A percentile compares a stretch with the other conserved stretches of the same genome.
These are phyloP conservation scores for Eragrostis tef DNA, from an alignment of 202 grass and related monocot species.

Conservation along the genomic window DNA sequence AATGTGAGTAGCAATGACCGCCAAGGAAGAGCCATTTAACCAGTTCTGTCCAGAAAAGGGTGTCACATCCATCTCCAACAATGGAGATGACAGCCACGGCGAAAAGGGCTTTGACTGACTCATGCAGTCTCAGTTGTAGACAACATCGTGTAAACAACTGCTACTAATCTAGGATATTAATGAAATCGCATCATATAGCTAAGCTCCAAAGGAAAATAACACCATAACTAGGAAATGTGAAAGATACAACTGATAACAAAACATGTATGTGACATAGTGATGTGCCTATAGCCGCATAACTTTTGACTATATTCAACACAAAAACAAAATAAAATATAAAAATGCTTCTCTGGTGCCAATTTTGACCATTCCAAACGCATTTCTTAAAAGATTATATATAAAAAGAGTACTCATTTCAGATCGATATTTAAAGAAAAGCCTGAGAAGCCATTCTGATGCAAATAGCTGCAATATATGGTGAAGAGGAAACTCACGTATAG, in stretches of 20 bases:
- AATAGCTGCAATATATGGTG: conserved; percentile 5
- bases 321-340: conserved; percentile 7
- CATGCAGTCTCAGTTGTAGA: background rate
- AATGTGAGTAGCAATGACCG: no score
- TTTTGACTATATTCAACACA: background rate
- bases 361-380: conserved; percentile 21
- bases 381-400: conserved; percentile 1
- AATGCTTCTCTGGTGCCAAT: background rate
- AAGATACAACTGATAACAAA: conserved; percentile 10
- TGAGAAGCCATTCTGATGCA: conserved; percentile 13
- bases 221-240: background rate
- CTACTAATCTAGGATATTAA: background rate
- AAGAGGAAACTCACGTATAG: conserved; percentile 80
- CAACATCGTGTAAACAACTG: conserved; percentile 29
- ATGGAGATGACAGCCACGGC: no score
- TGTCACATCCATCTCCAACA: no score
- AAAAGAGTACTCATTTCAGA: conserved; percentile 13
- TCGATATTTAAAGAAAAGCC: conserved; percentile 23
- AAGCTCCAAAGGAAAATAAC: conserved; percentile 4
- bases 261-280: background rate
- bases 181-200: conserved; percentile 1
- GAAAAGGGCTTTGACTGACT: no score
- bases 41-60: no score
- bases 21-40: no score
- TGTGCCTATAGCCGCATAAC: conserved; percentile 22